These are phyloP conservation scores for Pythium utonaiense DNA, from an alignment of 352 stramenopile genomes.

Conservation along the genomic window DNA sequence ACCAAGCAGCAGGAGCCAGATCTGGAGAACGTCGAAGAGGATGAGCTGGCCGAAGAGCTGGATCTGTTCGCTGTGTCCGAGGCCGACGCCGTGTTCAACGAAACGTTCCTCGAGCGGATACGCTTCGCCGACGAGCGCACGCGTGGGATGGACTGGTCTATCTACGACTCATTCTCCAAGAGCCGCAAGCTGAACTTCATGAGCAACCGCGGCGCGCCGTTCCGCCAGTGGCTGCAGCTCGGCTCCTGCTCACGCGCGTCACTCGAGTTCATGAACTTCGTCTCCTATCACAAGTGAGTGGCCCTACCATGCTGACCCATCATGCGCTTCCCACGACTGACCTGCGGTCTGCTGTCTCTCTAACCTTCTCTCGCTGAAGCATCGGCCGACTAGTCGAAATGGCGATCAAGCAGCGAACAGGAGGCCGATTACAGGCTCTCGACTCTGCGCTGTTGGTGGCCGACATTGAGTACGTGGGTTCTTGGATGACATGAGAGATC, in stretches of 20 bases:
- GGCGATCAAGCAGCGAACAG: conserved; percentile 71
- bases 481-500: no score
- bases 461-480: conserved; percentile 59
- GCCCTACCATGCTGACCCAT: neutral
- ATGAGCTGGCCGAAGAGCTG: conserved; percentile 81
- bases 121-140: conserved; percentile 82
- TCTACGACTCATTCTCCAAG: conserved; percentile 77
- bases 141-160: conserved; percentile 76
- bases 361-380: conserved; percentile 30
- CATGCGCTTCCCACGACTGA: neutral
- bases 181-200: conserved; percentile 84
- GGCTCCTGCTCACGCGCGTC: conserved; percentile 65
- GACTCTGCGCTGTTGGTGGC: conserved; percentile 44
- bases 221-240: conserved; percentile 69
- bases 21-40: conserved; percentile 75
- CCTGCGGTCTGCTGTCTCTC: no score
- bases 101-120: conserved; percentile 77
- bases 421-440: conserved; percentile 52
- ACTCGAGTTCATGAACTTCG: conserved; percentile 85
- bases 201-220: conserved; percentile 59
- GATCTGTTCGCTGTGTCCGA: conserved; percentile 81
- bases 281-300: conserved; percentile 80
- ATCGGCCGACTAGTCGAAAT: conserved; percentile 78
- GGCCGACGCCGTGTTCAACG: conserved; percentile 71
- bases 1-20: conserved; percentile 79